Percentiles rank a stretch among this genome's conserved stretches.
Conservation (phyloP, 2,329 filamentous ascomycete genomes). For the Claviceps citrina region DNA sequence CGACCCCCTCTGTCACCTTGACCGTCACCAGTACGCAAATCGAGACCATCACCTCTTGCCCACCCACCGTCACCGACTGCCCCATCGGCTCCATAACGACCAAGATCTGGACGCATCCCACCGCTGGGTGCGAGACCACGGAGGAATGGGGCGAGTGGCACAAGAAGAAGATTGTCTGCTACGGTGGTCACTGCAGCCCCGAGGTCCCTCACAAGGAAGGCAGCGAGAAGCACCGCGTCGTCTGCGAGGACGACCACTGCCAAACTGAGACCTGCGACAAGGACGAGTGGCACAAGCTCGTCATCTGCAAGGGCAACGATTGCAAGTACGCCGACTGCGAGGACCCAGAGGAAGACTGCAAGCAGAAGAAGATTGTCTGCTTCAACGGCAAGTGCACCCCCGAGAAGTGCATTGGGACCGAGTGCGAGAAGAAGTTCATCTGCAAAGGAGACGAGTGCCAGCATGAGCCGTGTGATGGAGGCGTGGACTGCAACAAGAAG, state of each 20-base stretch:
- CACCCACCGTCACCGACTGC: slow-evolving; percentile 12
- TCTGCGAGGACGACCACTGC: slow-evolving; percentile 18
- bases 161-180: slow-evolving; percentile 21
- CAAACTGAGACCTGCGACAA: slow-evolving; percentile 12
- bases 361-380: slow-evolving; percentile 20
- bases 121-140: slow-evolving; percentile 4
- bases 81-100: slow-evolving; percentile 11
- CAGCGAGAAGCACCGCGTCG: slow-evolving; percentile 15
- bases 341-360: slow-evolving; percentile 9
- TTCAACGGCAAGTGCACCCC: slow-evolving; percentile 16
- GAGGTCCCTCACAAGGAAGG: slow-evolving; percentile 15
- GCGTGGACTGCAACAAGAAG: slow-evolving; percentile 17
- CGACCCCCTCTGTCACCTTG: slow-evolving; percentile 6
- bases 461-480: slow-evolving; percentile 16
- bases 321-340: slow-evolving; percentile 16
- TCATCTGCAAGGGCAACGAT: slow-evolving; percentile 15
- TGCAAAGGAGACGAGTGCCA: slow-evolving; percentile 18
- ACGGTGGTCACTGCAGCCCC: slow-evolving; percentile 18
- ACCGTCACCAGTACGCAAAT: slow-evolving; percentile 16
- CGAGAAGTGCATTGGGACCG: slow-evolving; percentile 15
- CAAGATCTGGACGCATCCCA: slow-evolving; percentile 10
- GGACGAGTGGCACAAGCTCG: slow-evolving; percentile 16
- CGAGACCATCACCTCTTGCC: slow-evolving; percentile 17
- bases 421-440: slow-evolving; percentile 19
- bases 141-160: slow-evolving; percentile 9